These are phyloP conservation scores for Corynespora cassiicola DNA, from an alignment of 2,329 filamentous ascomycete species.

Conservation along the genomic window DNA sequence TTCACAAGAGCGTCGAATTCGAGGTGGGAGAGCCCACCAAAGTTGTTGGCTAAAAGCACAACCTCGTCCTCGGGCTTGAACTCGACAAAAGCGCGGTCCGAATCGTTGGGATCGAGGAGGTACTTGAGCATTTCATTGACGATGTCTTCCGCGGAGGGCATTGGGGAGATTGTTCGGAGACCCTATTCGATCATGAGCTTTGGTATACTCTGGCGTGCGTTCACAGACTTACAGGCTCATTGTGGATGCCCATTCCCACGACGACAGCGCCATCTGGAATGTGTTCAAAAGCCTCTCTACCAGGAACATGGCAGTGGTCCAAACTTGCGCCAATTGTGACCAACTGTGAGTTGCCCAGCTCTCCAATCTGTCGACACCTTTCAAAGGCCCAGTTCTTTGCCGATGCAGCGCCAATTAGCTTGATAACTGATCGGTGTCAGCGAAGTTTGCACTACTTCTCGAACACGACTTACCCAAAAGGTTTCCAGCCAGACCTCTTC, in stretches of 20 bases:
- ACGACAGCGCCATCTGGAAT: constrained; percentile 49
- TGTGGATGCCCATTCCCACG: constrained; percentile 59
- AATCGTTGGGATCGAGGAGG: constrained; percentile 55
- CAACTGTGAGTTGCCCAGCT: constrained; percentile 52
- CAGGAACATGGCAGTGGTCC: constrained; percentile 62
- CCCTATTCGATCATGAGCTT: constrained; percentile 34
- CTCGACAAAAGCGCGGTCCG: constrained; percentile 57
- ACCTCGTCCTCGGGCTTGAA: constrained; percentile 55
- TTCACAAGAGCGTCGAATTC: constrained; percentile 57
- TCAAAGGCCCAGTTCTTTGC: constrained; percentile 54
- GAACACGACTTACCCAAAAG: constrained; percentile 45
- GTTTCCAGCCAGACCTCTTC: constrained; percentile 59
- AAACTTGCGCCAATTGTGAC: constrained; percentile 59
- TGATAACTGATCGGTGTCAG: constrained; percentile 48
- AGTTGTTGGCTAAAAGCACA: constrained; percentile 57
- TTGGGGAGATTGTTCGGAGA: constrained; percentile 53
- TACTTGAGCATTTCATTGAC: constrained; percentile 57
- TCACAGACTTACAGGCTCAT: constrained; percentile 51
- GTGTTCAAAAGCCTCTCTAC: constrained; percentile 57
- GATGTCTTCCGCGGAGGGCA: constrained; percentile 57
- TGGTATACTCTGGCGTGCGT: too few relatives aligned
- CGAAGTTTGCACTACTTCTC: background rate
- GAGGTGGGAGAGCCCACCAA: constrained; percentile 55
- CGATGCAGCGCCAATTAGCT: constrained; percentile 55
- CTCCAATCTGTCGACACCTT: constrained; percentile 52